phyloP scores from a whole-genome alignment of 164 flowering plant species.

The Vitis rotundifolia region DNA sequence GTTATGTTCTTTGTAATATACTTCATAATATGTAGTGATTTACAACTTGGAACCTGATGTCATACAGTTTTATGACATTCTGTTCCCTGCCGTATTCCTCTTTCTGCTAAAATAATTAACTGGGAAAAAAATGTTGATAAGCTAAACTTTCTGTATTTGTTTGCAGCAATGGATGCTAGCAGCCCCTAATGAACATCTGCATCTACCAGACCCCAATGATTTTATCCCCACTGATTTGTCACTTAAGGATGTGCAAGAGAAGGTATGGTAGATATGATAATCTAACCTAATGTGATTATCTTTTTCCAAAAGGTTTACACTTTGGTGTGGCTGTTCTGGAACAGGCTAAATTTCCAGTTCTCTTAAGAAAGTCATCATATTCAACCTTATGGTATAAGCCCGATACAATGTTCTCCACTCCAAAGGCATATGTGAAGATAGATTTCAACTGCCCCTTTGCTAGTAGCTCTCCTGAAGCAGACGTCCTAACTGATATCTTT shows the following conservation, averaged over 20 bases:
- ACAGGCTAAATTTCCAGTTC: slow-evolving; percentile 64
- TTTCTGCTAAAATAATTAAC: no score
- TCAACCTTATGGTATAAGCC: slow-evolving; percentile 94
- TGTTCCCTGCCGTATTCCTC: no score
- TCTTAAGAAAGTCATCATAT: slow-evolving; percentile 64
- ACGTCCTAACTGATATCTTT: slow-evolving; percentile 74
- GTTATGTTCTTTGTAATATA: slow-evolving; percentile 6
- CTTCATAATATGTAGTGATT: no score
- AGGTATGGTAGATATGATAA: slow-evolving; percentile 36
- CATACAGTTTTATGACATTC: no score
- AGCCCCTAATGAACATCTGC: slow-evolving; percentile 68
- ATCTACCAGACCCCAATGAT: slow-evolving; percentile 72
- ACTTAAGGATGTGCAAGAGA: slow-evolving; percentile 50
- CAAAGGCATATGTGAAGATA: slow-evolving; percentile 82
- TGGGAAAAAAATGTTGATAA: no score
- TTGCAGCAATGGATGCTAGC: slow-evolving; percentile 78
- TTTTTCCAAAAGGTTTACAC: neutral
- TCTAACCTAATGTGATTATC: neutral
- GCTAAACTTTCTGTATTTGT: neutral
- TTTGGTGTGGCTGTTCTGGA: slow-evolving; percentile 10
- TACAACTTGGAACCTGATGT: no score
- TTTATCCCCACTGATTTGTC: slow-evolving; percentile 91
- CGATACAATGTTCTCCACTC: slow-evolving; percentile 73
- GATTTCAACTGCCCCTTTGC: slow-evolving; percentile 84
- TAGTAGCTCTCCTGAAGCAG: slow-evolving; percentile 76